Evolutionary conservation across 2,329 filamentous ascomycete species (phyloP), one percentile per base, ranked within the genome.

Genomic region (Alternaria triticina): DNA sequence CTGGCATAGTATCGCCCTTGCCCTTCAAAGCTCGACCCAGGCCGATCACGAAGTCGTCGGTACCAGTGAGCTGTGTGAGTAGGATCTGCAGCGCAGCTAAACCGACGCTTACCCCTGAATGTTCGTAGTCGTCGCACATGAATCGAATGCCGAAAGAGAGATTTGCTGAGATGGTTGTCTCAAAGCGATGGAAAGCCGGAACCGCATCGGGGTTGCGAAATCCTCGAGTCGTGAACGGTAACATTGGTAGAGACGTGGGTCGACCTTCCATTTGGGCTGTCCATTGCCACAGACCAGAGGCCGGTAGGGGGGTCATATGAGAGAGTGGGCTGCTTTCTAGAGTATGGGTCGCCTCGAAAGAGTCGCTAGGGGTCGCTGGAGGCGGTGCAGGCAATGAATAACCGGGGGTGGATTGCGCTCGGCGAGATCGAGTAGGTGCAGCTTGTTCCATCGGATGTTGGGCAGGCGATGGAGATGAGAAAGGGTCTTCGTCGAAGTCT

Each of bases 41-140:
- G 4, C 57, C 57, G 5, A 59, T 22, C 15, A 59, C 57, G 8
- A 59, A 52, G 47, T 59, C 57, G 15, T 54, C 43, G n/a, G 50
- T 44, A 30, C 36, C 57, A 22, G 50, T 59, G n/a, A 59, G 44
- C 25, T 54, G 57, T 43, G 30, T 17, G 22, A 59, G 22, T n/a
- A 59, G 27, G 40, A 54, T 33, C 17, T 59, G 57, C 11, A 59
- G 27, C 20, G 57, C 50, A 27, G 40, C 57, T 22, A 59, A 28
- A 25, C 57, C 50, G 13, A 59, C 47, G 10, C 40, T 28, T 13
- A 54, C 30, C 20, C 25, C 27, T 3, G 28, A 23, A 20, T 46
- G 15, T 5, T 27, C 17, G 40, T 44, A 17, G 12, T 46, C 27
- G 10, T 25, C n/a, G 23, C 49, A 59, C 40, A 22, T 25, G 17